phyloP scores from a whole-genome alignment of 2,329 filamentous ascomycete species.

The Didymella lethalis region DNA sequence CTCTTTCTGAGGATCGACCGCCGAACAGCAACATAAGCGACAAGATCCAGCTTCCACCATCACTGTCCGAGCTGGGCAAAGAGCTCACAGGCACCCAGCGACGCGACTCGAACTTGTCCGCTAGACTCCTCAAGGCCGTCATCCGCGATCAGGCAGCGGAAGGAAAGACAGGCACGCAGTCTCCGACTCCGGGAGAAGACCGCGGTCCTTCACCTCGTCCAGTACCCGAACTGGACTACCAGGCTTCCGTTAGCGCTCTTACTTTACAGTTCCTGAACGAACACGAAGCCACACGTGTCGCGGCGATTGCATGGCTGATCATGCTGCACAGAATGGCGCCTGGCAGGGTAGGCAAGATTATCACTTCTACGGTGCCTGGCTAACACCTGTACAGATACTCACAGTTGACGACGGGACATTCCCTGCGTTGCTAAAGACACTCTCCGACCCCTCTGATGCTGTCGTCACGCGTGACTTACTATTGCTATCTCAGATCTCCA shows the following conservation, averaged over 20 bases:
- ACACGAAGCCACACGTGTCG: conserved; percentile 93
- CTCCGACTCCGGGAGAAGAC: conserved; percentile 57
- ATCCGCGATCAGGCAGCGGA: conserved; percentile 45
- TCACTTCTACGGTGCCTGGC: conserved; percentile 7
- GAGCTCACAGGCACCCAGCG: conserved; percentile 53
- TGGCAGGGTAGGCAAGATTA: conserved; percentile 68
- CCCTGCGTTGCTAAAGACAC: conserved; percentile 90
- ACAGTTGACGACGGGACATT: conserved; percentile 98
- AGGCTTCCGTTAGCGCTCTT: conserved; percentile 89
- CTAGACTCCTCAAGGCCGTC: conserved; percentile 45
- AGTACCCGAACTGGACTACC: conserved; percentile 85
- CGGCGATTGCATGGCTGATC: conserved; percentile 93
- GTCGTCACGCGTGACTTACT: conserved; percentile 96
- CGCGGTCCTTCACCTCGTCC: conserved; percentile 54
- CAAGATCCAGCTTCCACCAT: conserved; percentile 54
- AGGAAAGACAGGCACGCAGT: conserved; percentile 40
- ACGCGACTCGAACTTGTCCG: conserved; percentile 50
- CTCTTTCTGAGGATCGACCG: conserved; percentile 70
- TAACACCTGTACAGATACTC: conserved; percentile 57
- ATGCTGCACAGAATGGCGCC: conserved; percentile 98
- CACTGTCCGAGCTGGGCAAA: conserved; percentile 50
- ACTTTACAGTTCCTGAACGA: conserved; percentile 95
- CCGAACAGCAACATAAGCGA: conserved; percentile 46
- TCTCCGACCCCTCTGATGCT: conserved; percentile 93
- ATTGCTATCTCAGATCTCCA: conserved; percentile 92